Evolutionary conservation across 2,329 filamentous ascomycete species (phyloP).

Genomic region (Drechslerella dactyloides): DNA sequence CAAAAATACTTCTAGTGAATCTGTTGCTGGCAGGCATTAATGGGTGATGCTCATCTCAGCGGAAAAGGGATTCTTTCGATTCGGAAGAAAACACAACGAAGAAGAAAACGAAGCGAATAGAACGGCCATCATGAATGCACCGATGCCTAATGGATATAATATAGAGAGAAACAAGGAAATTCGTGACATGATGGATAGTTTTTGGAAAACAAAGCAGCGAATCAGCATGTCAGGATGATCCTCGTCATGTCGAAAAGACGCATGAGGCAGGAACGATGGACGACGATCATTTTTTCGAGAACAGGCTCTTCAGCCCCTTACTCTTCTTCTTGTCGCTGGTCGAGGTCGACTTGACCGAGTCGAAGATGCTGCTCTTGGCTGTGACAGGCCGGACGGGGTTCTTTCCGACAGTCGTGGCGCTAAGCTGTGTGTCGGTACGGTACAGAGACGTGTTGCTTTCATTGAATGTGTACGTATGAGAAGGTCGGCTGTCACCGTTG

Average conservation of each 20-base stretch:
- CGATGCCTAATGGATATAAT: slow-evolving; percentile 6
- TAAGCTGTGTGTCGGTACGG: slow-evolving; percentile 32
- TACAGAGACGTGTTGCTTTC: slow-evolving; percentile 17
- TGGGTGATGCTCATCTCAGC: no score
- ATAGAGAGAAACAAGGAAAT: slow-evolving; percentile 14
- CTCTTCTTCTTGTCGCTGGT: slow-evolving; percentile 44
- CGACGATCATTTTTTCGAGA: slow-evolving; percentile 42
- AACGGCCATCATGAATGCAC: slow-evolving; percentile 1
- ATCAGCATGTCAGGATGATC: neutral
- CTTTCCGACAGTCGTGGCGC: slow-evolving; percentile 31
- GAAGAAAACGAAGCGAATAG: neutral
- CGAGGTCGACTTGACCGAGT: slow-evolving; percentile 17
- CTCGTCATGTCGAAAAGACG: neutral
- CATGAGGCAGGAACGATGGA: neutral
- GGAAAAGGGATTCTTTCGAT: slow-evolving; percentile 1
- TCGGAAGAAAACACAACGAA: neutral
- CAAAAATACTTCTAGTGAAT: neutral
- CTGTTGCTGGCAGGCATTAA: neutral
- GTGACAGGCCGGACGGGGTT: slow-evolving; percentile 21
- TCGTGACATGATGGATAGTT: slow-evolving; percentile 7
- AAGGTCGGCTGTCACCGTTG: slow-evolving; percentile 28
- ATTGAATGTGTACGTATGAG: slow-evolving; percentile 18
- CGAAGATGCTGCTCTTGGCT: slow-evolving; percentile 21
- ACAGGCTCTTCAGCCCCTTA: slow-evolving; percentile 39
- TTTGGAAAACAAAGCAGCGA: slow-evolving; percentile 3